Conservation (phyloP, 257 asterid species). For the Solanum medicagineum region DNA sequence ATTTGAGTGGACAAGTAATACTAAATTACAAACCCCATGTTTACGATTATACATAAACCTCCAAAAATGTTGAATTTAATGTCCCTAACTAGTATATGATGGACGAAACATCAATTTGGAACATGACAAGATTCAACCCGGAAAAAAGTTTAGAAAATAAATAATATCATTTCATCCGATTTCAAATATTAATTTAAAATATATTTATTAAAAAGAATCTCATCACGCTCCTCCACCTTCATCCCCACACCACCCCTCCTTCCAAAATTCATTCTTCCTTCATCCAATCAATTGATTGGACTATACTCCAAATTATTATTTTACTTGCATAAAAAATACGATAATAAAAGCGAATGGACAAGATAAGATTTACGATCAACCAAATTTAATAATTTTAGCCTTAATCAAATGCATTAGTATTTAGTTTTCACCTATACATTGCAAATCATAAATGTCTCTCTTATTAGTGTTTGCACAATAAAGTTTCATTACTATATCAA, state of each 20-base stretch:
- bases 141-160: not conserved
- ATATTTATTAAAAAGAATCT: not conserved
- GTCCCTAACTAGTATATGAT: not conserved
- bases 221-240: not conserved
- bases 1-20: not conserved
- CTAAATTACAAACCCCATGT: not conserved
- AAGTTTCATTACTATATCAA: not conserved
- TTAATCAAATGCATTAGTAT: no score
- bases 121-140: not conserved
- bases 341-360: not conserved
- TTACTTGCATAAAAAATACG: not conserved
- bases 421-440: no score
- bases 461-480: not conserved
- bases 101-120: not conserved
- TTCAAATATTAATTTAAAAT: not conserved
- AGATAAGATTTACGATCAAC: not conserved
- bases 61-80: not conserved
- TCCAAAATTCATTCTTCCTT: not conserved
- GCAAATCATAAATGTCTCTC: no score
- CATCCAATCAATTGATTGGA: not conserved
- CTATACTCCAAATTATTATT: not conserved
- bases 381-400: not conserved
- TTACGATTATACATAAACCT: not conserved
- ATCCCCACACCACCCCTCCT: not conserved
- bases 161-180: not conserved